Evolutionary conservation across 2,329 filamentous ascomycete genomes (phyloP).

Genomic region (Periglandula ipomoeae): DNA sequence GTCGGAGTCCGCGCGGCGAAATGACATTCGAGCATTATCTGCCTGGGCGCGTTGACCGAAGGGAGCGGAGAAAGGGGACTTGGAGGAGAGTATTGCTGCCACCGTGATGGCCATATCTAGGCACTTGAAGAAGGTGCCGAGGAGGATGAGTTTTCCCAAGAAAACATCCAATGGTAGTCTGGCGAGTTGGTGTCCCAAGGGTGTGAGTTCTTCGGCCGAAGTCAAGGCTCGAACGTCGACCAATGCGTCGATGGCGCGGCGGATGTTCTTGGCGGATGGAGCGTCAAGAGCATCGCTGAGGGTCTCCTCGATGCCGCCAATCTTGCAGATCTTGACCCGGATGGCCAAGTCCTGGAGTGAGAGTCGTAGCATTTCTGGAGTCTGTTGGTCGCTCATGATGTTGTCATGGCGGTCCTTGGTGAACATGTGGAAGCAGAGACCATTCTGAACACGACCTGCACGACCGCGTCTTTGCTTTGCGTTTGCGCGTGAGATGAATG

Average conservation of each 20-base stretch:
- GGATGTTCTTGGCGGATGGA: slow-evolving; percentile 84
- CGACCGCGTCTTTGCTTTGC: slow-evolving; percentile 90
- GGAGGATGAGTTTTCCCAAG: slow-evolving; percentile 82
- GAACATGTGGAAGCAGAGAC: slow-evolving; percentile 92
- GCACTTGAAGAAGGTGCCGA: slow-evolving; percentile 81
- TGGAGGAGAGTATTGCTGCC: slow-evolving; percentile 87
- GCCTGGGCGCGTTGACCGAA: slow-evolving; percentile 78
- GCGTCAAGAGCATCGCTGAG: slow-evolving; percentile 82
- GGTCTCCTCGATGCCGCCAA: slow-evolving; percentile 87
- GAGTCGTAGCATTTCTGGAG: slow-evolving; percentile 88
- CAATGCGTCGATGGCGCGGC: slow-evolving; percentile 83
- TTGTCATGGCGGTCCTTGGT: slow-evolving; percentile 82
- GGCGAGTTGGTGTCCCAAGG: slow-evolving; percentile 77
- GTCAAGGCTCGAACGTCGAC: slow-evolving; percentile 90
- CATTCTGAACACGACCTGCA: slow-evolving; percentile 90
- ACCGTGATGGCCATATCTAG: slow-evolving; percentile 87
- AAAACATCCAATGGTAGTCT: slow-evolving; percentile 89
- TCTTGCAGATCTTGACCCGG: slow-evolving; percentile 92
- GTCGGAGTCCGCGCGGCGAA: slow-evolving; percentile 83
- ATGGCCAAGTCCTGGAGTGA: slow-evolving; percentile 93
- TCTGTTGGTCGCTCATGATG: slow-evolving; percentile 83
- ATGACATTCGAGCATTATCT: slow-evolving; percentile 67
- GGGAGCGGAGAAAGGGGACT: slow-evolving; percentile 83
- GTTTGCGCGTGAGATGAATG: slow-evolving; percentile 91
- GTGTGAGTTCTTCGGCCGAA: slow-evolving; percentile 69